A percentile compares a stretch with the other conserved stretches of the same genome.
These are phyloP conservation scores for Tricholomella constricta DNA, from an alignment of 768 basidiomycete species.

Conservation along the genomic window DNA sequence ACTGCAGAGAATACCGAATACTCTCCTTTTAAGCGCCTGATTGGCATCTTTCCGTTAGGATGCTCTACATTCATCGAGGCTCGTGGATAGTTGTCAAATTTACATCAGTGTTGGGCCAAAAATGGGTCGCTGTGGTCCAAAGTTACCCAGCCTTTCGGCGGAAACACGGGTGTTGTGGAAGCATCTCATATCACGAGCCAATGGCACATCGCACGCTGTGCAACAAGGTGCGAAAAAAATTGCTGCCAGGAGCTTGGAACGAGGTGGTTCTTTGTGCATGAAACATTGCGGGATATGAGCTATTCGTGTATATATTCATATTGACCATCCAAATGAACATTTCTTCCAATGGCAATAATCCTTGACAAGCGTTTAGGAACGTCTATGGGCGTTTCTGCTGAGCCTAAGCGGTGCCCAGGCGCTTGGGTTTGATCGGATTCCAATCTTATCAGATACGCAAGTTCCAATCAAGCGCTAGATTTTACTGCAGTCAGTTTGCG, in stretches of 20 bases:
- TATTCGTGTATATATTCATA: slow-evolving; percentile 20
- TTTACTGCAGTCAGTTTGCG: slow-evolving; percentile 21
- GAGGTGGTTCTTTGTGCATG: slow-evolving; percentile 7
- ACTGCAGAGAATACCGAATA: slow-evolving; percentile 27
- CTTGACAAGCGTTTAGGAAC: background rate
- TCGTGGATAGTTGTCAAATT: background rate
- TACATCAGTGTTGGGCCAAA: background rate
- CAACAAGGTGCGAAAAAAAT: slow-evolving; percentile 7
- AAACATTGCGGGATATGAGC: slow-evolving; percentile 29
- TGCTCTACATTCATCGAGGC: background rate
- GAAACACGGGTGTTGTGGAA: background rate
- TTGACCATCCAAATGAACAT: background rate
- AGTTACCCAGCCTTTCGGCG: slow-evolving; percentile 1
- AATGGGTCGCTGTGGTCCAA: background rate
- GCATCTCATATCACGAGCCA: slow-evolving; percentile 11
- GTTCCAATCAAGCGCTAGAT: slow-evolving; percentile 14
- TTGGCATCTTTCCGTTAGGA: background rate
- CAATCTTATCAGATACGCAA: slow-evolving; percentile 33
- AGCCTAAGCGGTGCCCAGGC: too few species aligned
- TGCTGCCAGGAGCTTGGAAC: background rate
- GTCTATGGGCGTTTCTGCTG: too few species aligned
- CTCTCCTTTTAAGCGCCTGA: slow-evolving; percentile 29
- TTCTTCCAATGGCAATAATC: slow-evolving; percentile 9
- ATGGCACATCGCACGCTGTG: slow-evolving; percentile 23
- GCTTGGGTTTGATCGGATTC: slow-evolving; percentile 1